Conservation (phyloP, 2,329 filamentous ascomycete genomes). For the Ustilaginoidea virens region DNA sequence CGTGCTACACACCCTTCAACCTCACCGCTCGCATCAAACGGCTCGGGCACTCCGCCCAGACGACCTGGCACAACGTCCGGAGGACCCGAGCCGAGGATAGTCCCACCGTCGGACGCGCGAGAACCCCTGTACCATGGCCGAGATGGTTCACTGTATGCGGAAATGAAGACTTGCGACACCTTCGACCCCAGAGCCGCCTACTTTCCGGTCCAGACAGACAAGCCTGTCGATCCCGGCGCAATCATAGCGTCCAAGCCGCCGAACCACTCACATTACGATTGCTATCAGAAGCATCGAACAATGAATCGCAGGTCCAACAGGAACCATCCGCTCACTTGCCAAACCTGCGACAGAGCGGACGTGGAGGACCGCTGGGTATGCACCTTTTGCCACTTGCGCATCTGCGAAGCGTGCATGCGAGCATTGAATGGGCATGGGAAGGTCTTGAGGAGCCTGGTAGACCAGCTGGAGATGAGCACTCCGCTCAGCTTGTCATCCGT, state of each 20-base stretch:
- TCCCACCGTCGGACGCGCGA: conserved; percentile 18
- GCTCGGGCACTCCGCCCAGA: conserved; percentile 3
- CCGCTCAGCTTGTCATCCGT: conserved; percentile 8
- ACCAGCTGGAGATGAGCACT: conserved; percentile 9
- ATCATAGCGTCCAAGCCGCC: conserved; percentile 28
- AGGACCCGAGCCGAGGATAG: conserved; percentile 15
- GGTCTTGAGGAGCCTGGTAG: conserved; percentile 27
- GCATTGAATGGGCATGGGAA: conserved; percentile 24
- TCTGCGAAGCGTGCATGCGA: conserved; percentile 32
- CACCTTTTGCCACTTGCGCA: conserved; percentile 33
- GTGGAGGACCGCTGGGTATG: conserved; percentile 30
- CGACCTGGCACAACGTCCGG: conserved; percentile 9
- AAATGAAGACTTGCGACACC: conserved; percentile 20
- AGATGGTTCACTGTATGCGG: conserved; percentile 25
- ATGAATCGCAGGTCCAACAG: conserved; percentile 34
- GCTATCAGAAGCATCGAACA: conserved; percentile 29
- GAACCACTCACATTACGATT: conserved; percentile 27
- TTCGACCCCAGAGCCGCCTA: conserved; percentile 20
- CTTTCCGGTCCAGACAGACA: conserved; percentile 20
- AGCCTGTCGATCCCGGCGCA: conserved; percentile 15
- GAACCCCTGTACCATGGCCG: conserved; percentile 19
- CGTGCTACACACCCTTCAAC: too few species aligned
- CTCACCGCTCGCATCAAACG: not conserved
- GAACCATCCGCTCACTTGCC: conserved; percentile 36
- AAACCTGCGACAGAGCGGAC: conserved; percentile 33